These are phyloP conservation scores for Chloridella minuta DNA, from an alignment of 352 stramenopile species.

Conservation along the genomic window DNA sequence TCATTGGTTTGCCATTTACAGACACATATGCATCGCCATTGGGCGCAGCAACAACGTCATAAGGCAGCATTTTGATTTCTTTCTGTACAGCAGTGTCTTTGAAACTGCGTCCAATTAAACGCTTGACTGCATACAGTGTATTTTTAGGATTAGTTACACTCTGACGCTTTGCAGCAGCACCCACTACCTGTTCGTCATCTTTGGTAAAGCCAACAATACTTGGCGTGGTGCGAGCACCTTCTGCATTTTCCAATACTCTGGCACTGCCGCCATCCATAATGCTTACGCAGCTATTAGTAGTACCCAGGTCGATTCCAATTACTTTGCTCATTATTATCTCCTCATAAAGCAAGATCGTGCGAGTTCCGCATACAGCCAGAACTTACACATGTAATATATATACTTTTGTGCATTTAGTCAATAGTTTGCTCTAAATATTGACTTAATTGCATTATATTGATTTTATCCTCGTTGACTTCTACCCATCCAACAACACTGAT, in stretches of 20 bases:
- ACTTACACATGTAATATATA: too few species aligned
- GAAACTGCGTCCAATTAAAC: slow-evolving; percentile 63
- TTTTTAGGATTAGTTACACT: slow-evolving; percentile 89
- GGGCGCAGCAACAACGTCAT: slow-evolving; percentile 69
- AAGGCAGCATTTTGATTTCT: slow-evolving; percentile 67
- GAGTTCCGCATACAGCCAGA: too few species aligned
- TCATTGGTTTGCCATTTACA: slow-evolving; percentile 56
- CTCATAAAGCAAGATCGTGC: too few species aligned
- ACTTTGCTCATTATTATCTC: too few species aligned
- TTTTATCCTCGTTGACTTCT: too few species aligned
- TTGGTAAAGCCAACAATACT: slow-evolving; percentile 85
- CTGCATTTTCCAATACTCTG: slow-evolving; percentile 74
- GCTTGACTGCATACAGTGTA: slow-evolving; percentile 98
- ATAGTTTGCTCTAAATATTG: too few species aligned
- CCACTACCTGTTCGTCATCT: slow-evolving; percentile 74
- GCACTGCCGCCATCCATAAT: slow-evolving; percentile 66
- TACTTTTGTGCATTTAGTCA: too few species aligned
- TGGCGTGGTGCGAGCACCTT: slow-evolving; percentile 89
- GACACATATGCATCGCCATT: slow-evolving; percentile 56
- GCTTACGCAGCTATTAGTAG: slow-evolving; percentile 51
- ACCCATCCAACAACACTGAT: too few species aligned
- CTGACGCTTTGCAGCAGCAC: slow-evolving; percentile 95
- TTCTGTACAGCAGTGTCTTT: slow-evolving; percentile 53
- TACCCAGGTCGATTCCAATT: slow-evolving; percentile 36
- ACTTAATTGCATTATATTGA: too few species aligned